Conservation (phyloP, 192 early-diverging fungal species). For the Mycoemilia scoparia region DNA sequence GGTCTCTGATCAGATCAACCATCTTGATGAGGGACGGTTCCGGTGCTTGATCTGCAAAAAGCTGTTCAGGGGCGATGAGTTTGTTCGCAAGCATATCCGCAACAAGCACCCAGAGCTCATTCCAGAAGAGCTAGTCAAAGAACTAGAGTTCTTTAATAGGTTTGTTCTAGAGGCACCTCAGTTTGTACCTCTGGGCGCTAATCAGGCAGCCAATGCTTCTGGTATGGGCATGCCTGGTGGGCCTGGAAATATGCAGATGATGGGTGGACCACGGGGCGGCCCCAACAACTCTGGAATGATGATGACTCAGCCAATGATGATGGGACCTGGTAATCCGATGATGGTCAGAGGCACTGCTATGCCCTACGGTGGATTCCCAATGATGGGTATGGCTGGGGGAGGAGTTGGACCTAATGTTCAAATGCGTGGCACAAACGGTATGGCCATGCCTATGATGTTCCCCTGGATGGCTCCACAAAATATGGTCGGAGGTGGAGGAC, state of each 20-base stretch:
- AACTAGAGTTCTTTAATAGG: conserved; percentile 69
- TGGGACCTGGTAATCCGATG: conserved; percentile 18
- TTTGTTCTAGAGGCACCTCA: conserved; percentile 78
- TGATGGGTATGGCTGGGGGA: conserved; percentile 30
- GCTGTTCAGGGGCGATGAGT: conserved; percentile 84
- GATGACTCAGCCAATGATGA: conserved; percentile 30
- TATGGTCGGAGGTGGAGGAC: conserved; percentile 8
- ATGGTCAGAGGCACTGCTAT: conserved; percentile 19
- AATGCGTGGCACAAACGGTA: too few relatives aligned
- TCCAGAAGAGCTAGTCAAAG: conserved; percentile 36
- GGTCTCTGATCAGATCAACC: conserved; percentile 23
- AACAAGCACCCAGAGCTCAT: conserved; percentile 64
- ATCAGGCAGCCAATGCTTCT: conserved; percentile 8
- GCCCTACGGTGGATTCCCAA: conserved; percentile 20
- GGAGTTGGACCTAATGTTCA: conserved; percentile 19
- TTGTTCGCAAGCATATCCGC: conserved; percentile 85
- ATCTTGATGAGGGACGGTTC: conserved; percentile 59
- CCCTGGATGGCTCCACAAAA: too few relatives aligned
- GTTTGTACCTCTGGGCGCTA: conserved; percentile 30
- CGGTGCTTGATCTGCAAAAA: conserved; percentile 80
- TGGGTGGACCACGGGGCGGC: conserved; percentile 2
- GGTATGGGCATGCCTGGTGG: conserved; percentile 2
- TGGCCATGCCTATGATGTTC: conserved; percentile 26
- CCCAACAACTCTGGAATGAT: conserved; percentile 13
- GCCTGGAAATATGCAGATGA: conserved; percentile 6